phyloP scores from a whole-genome alignment of 2,329 filamentous ascomycete genomes.

The Arthrobotrys musiformis region DNA sequence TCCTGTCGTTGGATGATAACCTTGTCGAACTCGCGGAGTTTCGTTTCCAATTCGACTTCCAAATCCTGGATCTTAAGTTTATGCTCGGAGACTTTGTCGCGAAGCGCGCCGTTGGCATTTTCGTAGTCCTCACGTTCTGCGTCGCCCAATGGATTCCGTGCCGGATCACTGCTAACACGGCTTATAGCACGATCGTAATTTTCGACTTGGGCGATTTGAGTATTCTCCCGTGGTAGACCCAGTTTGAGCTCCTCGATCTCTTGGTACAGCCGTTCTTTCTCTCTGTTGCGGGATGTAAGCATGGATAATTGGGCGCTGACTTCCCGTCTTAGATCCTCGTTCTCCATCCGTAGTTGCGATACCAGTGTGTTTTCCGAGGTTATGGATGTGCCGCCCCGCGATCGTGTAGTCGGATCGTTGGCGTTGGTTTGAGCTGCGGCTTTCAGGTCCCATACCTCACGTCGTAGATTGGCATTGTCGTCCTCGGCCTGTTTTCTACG shows the following conservation, averaged over 20 bases:
- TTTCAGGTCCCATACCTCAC: conserved; percentile 80
- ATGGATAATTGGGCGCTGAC: conserved; percentile 96
- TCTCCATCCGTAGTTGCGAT: conserved; percentile 82
- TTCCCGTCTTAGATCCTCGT: conserved; percentile 88
- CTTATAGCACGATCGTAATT: conserved; percentile 77
- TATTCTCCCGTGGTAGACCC: conserved; percentile 71
- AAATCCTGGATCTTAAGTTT: conserved; percentile 91
- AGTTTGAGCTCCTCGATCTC: conserved; percentile 98
- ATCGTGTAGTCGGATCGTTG: conserved; percentile 38
- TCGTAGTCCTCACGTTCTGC: conserved; percentile 87
- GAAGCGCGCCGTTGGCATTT: conserved; percentile 80
- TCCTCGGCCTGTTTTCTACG: conserved; percentile 90
- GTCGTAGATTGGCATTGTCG: conserved; percentile 82
- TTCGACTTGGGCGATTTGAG: conserved; percentile 83
- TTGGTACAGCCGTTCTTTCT: conserved; percentile 93
- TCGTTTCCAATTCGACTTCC: conserved; percentile 81
- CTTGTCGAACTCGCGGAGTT: conserved; percentile 80
- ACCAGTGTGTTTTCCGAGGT: conserved; percentile 41
- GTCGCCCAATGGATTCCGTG: conserved; percentile 69
- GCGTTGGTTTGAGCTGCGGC: conserved; percentile 61
- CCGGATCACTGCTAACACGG: conserved; percentile 75
- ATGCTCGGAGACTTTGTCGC: conserved; percentile 85
- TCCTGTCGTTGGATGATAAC: conserved; percentile 63
- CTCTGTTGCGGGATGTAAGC: conserved; percentile 93
- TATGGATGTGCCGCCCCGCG: conserved; percentile 28